These are phyloP conservation scores for Madurella fahalii DNA, from an alignment of 2,329 filamentous ascomycete genomes.

Conservation along the genomic window DNA sequence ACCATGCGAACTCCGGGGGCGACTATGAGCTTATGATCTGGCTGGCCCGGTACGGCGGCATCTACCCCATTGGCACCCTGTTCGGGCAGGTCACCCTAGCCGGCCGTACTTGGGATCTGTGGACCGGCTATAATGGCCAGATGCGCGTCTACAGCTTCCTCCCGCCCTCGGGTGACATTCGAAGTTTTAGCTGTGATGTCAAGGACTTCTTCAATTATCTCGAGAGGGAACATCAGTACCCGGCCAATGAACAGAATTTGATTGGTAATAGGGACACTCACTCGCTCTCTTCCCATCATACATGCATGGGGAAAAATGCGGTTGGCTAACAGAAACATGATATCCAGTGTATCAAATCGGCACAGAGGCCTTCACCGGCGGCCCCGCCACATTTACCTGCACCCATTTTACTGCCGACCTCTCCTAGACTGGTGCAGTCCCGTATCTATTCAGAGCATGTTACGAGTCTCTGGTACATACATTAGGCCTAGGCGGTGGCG, in stretches of 20 bases:
- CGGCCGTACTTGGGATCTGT: constrained; percentile 50
- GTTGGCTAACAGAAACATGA: background rate
- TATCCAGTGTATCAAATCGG: constrained; percentile 20
- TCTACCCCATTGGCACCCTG: constrained; percentile 47
- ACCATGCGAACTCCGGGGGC: constrained; percentile 34
- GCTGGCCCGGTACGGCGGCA: constrained; percentile 54
- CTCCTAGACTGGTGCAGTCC: no score
- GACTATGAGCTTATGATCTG: constrained; percentile 64
- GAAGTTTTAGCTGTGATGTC: constrained; percentile 49
- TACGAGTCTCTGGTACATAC: no score
- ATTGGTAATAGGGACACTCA: constrained; percentile 18
- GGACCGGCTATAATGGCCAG: constrained; percentile 48
- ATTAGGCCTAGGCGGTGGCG: no score
- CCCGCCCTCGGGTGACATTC: constrained; percentile 30
- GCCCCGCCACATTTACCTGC: constrained; percentile 17
- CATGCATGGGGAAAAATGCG: background rate
- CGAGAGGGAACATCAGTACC: constrained; percentile 35
- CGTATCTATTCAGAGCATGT: no score
- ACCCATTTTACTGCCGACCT: constrained; percentile 6
- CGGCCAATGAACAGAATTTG: constrained; percentile 14
- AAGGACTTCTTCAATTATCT: constrained; percentile 51
- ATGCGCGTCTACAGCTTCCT: constrained; percentile 53
- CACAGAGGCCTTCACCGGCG: constrained; percentile 21
- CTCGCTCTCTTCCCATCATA: background rate
- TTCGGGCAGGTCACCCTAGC: constrained; percentile 48